Evolutionary conservation across 192 early-diverging fungal genomes (phyloP).

Genomic region (Podila verticillata): DNA sequence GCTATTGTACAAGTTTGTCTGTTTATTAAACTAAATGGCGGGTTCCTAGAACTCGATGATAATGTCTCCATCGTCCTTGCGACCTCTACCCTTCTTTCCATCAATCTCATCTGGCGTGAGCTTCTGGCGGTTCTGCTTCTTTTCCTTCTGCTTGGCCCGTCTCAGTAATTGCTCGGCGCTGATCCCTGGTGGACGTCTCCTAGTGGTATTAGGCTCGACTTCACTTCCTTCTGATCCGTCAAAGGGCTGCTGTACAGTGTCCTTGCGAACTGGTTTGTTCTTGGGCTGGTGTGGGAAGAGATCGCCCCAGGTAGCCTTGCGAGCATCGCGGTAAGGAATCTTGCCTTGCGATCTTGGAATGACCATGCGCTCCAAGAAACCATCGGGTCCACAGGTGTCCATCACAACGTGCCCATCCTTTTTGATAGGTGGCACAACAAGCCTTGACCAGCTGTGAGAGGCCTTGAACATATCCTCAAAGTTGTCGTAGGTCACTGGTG

Average conservation of each 20-base stretch:
- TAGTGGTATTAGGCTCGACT: background rate
- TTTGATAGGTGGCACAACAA: slow-evolving; percentile 82
- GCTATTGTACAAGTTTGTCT: background rate
- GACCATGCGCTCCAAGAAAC: slow-evolving; percentile 70
- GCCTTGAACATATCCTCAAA: slow-evolving; percentile 31
- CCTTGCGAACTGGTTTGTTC: slow-evolving; percentile 49
- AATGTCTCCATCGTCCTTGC: slow-evolving; percentile 15
- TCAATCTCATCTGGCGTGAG: slow-evolving; percentile 4
- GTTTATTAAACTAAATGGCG: background rate
- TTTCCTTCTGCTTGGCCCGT: slow-evolving; percentile 45
- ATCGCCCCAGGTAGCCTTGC: slow-evolving; percentile 87
- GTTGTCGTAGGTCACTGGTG: slow-evolving; percentile 39
- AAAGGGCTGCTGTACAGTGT: slow-evolving; percentile 11
- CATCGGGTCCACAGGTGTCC: slow-evolving; percentile 64
- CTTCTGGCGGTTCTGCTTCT: slow-evolving; percentile 42
- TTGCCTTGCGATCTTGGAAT: slow-evolving; percentile 78
- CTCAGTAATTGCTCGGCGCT: slow-evolving; percentile 24
- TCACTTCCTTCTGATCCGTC: slow-evolving; percentile 1
- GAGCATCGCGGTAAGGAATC: slow-evolving; percentile 74
- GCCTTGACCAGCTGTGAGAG: slow-evolving; percentile 73
- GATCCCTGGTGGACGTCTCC: slow-evolving; percentile 6
- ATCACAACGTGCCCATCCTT: slow-evolving; percentile 78
- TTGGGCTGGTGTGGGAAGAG: slow-evolving; percentile 80
- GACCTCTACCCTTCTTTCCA: background rate
- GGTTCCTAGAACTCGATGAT: slow-evolving; percentile 10